A percentile compares a stretch with the other conserved stretches of the same genome.
These are phyloP conservation scores for Entelexis paramagnoliae DNA, from an alignment of 1,139 yeast genomes.

Conservation along the genomic window DNA sequence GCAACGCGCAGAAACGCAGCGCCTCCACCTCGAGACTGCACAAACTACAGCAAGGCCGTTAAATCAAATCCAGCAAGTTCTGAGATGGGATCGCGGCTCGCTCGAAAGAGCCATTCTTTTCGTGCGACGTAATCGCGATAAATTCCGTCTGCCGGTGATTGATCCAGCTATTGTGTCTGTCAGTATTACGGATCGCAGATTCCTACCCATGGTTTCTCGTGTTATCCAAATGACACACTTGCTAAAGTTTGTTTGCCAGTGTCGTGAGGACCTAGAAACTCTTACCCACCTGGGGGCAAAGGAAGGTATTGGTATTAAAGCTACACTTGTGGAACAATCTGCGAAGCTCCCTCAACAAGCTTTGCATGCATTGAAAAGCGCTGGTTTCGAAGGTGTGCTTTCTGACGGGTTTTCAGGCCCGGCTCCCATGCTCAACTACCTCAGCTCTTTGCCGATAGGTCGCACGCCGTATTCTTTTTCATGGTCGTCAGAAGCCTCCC, in stretches of 20 bases:
- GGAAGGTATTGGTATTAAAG: not conserved
- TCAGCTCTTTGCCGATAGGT: constrained; percentile 27
- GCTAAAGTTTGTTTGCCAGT: constrained; percentile 44
- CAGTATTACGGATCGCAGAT: constrained; percentile 26
- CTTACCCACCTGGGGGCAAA: constrained; percentile 31
- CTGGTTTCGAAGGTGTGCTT: constrained; percentile 74
- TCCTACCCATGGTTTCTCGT: constrained; percentile 37
- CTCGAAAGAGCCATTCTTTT: constrained; percentile 3
- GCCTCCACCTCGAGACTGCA: not conserved
- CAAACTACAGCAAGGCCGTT: not conserved
- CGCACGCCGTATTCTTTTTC: constrained; percentile 6
- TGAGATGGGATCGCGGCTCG: constrained; percentile 3
- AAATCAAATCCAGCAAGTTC: not conserved
- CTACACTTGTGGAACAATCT: not conserved
- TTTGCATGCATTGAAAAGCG: constrained; percentile 33
- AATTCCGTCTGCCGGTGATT: constrained; percentile 14
- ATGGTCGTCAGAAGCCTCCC: not conserved
- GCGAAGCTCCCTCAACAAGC: not conserved
- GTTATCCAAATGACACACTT: constrained; percentile 46
- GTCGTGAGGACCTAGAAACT: constrained; percentile 38
- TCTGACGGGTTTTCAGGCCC: constrained; percentile 71
- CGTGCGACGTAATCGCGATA: not conserved
- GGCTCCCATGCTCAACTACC: constrained; percentile 57
- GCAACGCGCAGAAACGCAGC: not conserved
- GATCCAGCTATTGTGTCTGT: constrained; percentile 19